A percentile compares a stretch with the other conserved stretches of the same genome.
Evolutionary conservation across 768 basidiomycete genomes (phyloP).

Genomic region (Serendipita sp.): DNA sequence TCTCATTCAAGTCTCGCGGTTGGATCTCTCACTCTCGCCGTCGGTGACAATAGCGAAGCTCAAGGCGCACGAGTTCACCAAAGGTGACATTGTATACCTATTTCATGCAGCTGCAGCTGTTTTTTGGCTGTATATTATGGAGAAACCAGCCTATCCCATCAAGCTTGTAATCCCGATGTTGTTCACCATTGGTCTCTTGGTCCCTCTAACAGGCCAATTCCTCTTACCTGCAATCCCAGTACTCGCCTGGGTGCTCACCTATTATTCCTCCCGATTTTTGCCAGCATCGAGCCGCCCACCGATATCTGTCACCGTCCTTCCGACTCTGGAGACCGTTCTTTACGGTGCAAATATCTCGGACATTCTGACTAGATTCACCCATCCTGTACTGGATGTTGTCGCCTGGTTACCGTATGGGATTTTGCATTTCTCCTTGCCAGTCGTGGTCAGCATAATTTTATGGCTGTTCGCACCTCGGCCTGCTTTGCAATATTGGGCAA

Average conservation of each 20-base stretch:
- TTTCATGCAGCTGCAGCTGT: constrained; percentile 43
- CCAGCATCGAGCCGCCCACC: constrained; percentile 56
- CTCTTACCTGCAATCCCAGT: constrained; percentile 78
- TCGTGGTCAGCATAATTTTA: constrained; percentile 66
- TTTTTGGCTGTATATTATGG: constrained; percentile 64
- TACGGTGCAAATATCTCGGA: constrained; percentile 98
- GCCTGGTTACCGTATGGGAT: constrained; percentile 98
- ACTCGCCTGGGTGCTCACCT: constrained; percentile 71
- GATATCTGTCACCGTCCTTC: constrained; percentile 83
- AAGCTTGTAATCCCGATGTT: constrained; percentile 65
- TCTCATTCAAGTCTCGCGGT: constrained; percentile 26
- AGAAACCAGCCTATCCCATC: constrained; percentile 45
- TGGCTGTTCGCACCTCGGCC: constrained; percentile 82
- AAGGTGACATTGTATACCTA: constrained; percentile 44
- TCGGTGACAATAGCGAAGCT: constrained; percentile 44
- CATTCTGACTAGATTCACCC: constrained; percentile 86
- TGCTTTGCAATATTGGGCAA: constrained; percentile 67
- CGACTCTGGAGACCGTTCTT: constrained; percentile 84
- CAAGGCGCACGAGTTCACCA: constrained; percentile 36
- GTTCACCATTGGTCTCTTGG: constrained; percentile 48
- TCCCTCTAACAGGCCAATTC: constrained; percentile 83
- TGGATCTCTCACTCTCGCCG: constrained; percentile 68
- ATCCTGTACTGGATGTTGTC: constrained; percentile 77
- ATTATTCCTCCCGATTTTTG: constrained; percentile 76
- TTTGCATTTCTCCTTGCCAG: constrained; percentile 73